Evolutionary conservation across 1,139 yeast species (phyloP).

Genomic region (Tardiomyces depauwii): DNA sequence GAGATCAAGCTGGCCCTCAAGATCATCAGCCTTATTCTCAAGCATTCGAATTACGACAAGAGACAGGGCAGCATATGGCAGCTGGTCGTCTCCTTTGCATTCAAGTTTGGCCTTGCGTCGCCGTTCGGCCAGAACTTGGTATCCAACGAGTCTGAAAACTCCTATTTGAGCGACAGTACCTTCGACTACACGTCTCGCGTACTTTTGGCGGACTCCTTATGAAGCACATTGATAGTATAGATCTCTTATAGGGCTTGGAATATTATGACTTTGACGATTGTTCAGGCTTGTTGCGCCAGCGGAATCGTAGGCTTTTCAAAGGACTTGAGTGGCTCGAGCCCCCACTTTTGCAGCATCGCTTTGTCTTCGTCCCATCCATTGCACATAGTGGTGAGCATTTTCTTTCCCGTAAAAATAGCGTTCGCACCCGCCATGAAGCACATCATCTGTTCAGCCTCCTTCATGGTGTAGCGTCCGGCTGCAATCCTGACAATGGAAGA

Average conservation of each 20-base stretch:
- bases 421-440: slow-evolving; percentile 73
- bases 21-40: slow-evolving; percentile 9
- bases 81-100: slow-evolving; percentile 12
- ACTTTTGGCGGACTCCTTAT: background rate
- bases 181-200: background rate
- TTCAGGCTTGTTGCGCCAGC: background rate
- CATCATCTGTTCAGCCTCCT: slow-evolving; percentile 61
- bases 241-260: no score
- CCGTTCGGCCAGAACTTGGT: background rate
- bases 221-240: background rate
- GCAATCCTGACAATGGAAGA: slow-evolving; percentile 59
- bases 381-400: slow-evolving; percentile 75
- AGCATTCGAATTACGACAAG: slow-evolving; percentile 6
- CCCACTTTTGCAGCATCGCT: slow-evolving; percentile 59
- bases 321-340: slow-evolving; percentile 56
- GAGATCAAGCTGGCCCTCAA: slow-evolving; percentile 11
- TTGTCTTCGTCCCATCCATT: slow-evolving; percentile 80
- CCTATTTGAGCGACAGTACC: background rate
- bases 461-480: slow-evolving; percentile 76
- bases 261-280: no score
- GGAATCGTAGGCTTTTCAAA: slow-evolving; percentile 18
- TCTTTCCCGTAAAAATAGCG: slow-evolving; percentile 74
- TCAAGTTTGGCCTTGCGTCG: slow-evolving; percentile 9
- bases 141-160: background rate
- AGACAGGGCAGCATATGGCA: slow-evolving; percentile 13